These are phyloP conservation scores for Leccinum boreale DNA, from an alignment of 768 basidiomycete species.

Conservation along the genomic window DNA sequence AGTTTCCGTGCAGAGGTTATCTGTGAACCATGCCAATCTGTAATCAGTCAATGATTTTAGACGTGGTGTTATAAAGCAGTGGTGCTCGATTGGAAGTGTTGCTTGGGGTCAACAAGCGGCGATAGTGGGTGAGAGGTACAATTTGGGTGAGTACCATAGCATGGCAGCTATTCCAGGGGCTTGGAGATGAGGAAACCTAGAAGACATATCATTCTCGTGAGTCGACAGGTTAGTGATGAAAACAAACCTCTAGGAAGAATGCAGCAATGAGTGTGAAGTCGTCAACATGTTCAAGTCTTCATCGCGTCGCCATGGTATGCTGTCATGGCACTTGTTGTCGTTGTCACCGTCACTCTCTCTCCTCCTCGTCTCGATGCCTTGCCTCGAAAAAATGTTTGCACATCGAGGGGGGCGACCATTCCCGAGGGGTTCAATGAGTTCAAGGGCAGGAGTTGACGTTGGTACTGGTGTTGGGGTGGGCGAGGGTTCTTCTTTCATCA, in stretches of 20 bases:
- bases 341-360: too few relatives aligned
- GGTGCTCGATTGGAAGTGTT: slow-evolving; percentile 26
- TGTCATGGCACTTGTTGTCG: too few relatives aligned
- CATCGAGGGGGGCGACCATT: slow-evolving; percentile 21
- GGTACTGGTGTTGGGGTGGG: not conserved
- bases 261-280: slow-evolving; percentile 87
- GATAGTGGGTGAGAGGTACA: slow-evolving; percentile 25
- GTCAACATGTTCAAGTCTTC: slow-evolving; percentile 81
- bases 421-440: slow-evolving; percentile 25
- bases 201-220: slow-evolving; percentile 3
- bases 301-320: too few relatives aligned
- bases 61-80: slow-evolving; percentile 24
- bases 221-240: slow-evolving; percentile 5
- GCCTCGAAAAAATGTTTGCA: slow-evolving; percentile 43
- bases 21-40: slow-evolving; percentile 15
- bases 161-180: too few relatives aligned
- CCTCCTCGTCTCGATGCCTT: too few relatives aligned
- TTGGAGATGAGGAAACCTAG: too few relatives aligned
- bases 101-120: slow-evolving; percentile 12
- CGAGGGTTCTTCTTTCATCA: slow-evolving; percentile 4
- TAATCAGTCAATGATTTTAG: slow-evolving; percentile 18
- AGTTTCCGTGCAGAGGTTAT: slow-evolving; percentile 9
- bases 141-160: too few relatives aligned
- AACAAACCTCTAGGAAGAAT: slow-evolving; percentile 73
- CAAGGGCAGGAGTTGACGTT: slow-evolving; percentile 1